Base-by-base conservation (phyloP, 257 asterid genomes). In the Salvia hispanica region DNA sequence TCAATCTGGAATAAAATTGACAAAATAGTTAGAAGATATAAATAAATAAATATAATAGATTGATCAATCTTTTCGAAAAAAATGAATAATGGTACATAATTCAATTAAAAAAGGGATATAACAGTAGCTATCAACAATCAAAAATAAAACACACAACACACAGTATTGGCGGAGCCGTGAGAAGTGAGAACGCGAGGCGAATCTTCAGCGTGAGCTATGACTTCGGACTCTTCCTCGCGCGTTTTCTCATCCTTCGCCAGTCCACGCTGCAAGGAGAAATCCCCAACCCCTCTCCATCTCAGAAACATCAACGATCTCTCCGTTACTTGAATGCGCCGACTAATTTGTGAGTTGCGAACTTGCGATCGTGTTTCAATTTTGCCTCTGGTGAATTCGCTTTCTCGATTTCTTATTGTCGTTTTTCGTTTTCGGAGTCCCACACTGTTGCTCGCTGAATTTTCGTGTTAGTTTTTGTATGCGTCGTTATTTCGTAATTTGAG, bases 171-270 rank as follows among this genome's bases (percentile, higher is more conserved):
- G 31, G 31, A 25, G 39, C 62, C 64, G 78, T 65, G 79, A 71
- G 72, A 73, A 77, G 80, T 70, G 80, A 72, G 69, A 74, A 80
- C 72, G 53, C 78, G 31, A 21, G 31, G 31, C 31, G 31, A 25
- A 25, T 25, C 1, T 25, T 25, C 31, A 25, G 31, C 31, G 31
- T 25, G 62, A 67, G 72, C 75, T 68, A 78, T 76, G 78, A 73
- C 76, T 70, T 54, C 50, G 54, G 76, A 60, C 67, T 52, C 31
- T 25, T 25, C 31, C 31, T 25, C 31, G 31, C 31, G 33, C 47
- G 56, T 44, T 42, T 60, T 46, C 74, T 36, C 55, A 53, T 15
- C 70, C 52, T 58, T 65, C 58, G 52, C 77, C 9, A 14, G 0
- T 61, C 66, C 59, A n/a, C 57, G 47, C 67, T 46, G 14, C 52